Conservation (phyloP, 2,329 filamentous ascomycete genomes). For the Ophiostoma pallidulum region DNA sequence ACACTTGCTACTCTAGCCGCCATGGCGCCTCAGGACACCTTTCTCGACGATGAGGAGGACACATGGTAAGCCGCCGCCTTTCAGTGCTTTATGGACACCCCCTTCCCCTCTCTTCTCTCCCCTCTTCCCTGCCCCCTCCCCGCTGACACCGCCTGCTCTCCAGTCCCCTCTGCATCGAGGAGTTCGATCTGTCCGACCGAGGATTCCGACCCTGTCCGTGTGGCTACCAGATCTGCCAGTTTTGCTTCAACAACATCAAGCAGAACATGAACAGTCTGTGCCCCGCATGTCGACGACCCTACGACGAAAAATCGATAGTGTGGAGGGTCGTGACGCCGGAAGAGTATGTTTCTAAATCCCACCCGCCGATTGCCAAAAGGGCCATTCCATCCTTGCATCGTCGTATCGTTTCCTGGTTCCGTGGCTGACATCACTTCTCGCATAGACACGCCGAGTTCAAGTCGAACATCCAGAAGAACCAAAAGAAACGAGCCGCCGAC, state of each 20-base stretch:
- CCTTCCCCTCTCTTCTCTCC: background rate
- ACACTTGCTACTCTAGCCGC: conserved; percentile 18
- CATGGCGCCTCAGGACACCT: conserved; percentile 61
- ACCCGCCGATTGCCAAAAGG: too few relatives aligned
- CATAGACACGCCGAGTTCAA: conserved; percentile 66
- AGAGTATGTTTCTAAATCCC: conserved; percentile 56
- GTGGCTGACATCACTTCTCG: background rate
- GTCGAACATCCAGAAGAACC: conserved; percentile 75
- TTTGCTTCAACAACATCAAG: conserved; percentile 99
- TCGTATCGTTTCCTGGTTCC: too few relatives aligned
- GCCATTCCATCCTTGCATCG: too few relatives aligned
- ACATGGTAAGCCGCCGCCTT: conserved; percentile 44
- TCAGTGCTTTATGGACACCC: too few relatives aligned
- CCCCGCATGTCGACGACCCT: conserved; percentile 90
- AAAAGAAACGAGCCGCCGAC: conserved; percentile 78
- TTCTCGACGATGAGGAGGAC: conserved; percentile 64
- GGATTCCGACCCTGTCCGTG: conserved; percentile 97
- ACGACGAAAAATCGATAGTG: conserved; percentile 94
- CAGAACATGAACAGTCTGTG: conserved; percentile 96
- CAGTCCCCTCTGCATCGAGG: conserved; percentile 96
- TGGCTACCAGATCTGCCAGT: conserved; percentile 99
- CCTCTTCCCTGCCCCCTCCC: too few relatives aligned
- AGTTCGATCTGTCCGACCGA: conserved; percentile 94
- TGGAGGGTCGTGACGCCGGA: conserved; percentile 92
- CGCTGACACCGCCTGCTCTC: conserved; percentile 10